Evolutionary conservation across 345 rosid genomes (phyloP).

Genomic region (Mangifera indica): DNA sequence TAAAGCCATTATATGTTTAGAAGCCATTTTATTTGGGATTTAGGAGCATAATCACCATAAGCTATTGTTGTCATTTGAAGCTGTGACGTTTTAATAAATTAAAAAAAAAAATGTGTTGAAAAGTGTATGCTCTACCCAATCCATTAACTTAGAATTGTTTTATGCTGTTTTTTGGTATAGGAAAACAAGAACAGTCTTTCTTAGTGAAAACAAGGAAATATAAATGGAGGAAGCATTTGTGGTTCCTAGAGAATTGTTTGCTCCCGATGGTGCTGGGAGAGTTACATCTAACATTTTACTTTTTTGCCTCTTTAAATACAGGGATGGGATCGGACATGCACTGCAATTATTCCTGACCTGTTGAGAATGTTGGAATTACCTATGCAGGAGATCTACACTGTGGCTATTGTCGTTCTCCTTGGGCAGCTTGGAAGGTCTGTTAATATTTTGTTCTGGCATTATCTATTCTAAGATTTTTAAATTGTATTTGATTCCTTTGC

Average conservation of each 20-base stretch:
- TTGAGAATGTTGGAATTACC: conserved; percentile 48
- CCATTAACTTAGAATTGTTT: background rate
- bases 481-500: background rate
- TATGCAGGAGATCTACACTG: conserved; percentile 28
- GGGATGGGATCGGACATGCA: conserved; percentile 77
- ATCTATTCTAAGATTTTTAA: background rate
- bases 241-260: background rate
- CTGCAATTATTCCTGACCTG: conserved; percentile 48
- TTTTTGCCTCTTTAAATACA: conserved; percentile 28
- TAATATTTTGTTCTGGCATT: background rate
- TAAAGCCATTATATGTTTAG: background rate
- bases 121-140: background rate
- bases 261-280: background rate
- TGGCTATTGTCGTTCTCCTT: conserved; percentile 59
- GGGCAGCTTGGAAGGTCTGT: conserved; percentile 82
- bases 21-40: background rate
- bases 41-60: background rate
- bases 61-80: background rate
- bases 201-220: no score
- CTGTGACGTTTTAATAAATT: background rate
- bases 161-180: background rate
- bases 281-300: background rate
- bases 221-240: no score
- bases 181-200: background rate
- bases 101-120: background rate